phyloP scores from a whole-genome alignment of 768 basidiomycete genomes.

The Rhodotorula paludigena region DNA sequence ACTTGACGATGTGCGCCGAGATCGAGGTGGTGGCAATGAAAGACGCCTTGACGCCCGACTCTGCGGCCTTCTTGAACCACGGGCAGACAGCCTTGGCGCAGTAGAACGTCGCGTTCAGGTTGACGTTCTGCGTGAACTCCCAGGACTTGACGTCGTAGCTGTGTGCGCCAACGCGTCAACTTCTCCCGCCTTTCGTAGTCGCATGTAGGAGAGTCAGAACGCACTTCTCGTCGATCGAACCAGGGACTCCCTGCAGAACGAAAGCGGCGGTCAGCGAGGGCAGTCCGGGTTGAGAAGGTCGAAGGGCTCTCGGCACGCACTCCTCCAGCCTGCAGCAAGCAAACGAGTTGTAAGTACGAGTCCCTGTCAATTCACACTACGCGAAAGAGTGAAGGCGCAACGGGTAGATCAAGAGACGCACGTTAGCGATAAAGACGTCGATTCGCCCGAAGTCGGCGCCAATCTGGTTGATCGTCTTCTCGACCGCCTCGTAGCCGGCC shows the following conservation, averaged over 20 bases:
- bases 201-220: too few species aligned
- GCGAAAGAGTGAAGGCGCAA: too few species aligned
- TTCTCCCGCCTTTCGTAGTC: too few species aligned
- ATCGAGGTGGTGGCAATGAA: conserved; percentile 35
- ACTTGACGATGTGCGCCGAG: conserved; percentile 23
- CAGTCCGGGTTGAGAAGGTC: background rate
- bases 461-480: conserved; percentile 27
- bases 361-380: background rate
- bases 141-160: background rate
- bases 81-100: background rate
- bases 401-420: too few species aligned
- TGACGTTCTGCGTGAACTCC: background rate
- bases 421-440: conserved; percentile 9
- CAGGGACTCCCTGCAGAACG: background rate
- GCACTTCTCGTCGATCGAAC: background rate
- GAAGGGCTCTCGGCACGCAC: background rate
- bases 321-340: background rate
- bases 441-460: conserved; percentile 17
- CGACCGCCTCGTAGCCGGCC: conserved; percentile 9
- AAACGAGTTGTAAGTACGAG: background rate
- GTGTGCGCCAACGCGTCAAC: too few species aligned
- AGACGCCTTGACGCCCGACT: background rate
- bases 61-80: conserved; percentile 32
- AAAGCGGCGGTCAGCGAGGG: too few species aligned
- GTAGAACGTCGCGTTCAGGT: conserved; percentile 1